A percentile compares a stretch with the other conserved stretches of the same genome.
These are phyloP conservation scores for Clonostachys rhizophaga DNA, from an alignment of 2,329 filamentous ascomycete species.

Conservation along the genomic window DNA sequence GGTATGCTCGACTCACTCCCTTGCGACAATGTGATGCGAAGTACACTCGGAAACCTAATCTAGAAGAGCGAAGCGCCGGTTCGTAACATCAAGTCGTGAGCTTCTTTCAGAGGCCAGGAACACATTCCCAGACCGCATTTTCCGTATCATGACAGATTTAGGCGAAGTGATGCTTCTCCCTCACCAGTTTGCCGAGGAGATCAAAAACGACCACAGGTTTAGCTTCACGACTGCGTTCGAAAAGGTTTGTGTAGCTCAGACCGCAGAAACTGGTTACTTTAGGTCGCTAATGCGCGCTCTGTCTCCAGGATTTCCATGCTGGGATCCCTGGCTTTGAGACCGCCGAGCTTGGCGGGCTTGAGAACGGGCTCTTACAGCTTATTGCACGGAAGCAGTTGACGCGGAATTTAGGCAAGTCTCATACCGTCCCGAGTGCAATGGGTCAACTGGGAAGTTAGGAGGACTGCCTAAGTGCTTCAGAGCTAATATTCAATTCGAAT, in stretches of 20 bases:
- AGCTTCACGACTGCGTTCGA: neutral
- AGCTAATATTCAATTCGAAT: neutral
- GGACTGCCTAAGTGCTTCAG: neutral
- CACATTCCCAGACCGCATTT: neutral
- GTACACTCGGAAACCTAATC: neutral
- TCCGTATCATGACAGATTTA: neutral
- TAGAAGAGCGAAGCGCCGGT: neutral
- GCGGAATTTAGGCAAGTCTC: neutral
- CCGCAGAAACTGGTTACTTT: neutral
- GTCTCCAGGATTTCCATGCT: neutral
- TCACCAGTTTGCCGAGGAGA: neutral
- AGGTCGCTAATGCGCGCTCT: neutral
- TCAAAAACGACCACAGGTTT: neutral
- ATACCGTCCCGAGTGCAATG: neutral
- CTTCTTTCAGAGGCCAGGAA: neutral
- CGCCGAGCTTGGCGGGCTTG: neutral
- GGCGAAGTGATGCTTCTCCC: neutral
- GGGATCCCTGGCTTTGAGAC: neutral
- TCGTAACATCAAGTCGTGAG: neutral
- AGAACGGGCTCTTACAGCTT: neutral
- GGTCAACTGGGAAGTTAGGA: too few species aligned
- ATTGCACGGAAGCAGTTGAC: neutral
- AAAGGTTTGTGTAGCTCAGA: neutral
- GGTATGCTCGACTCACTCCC: neutral
- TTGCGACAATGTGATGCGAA: neutral